phyloP scores from a whole-genome alignment of 2,329 filamentous ascomycete genomes.

The Akanthomyces dipterigenus region DNA sequence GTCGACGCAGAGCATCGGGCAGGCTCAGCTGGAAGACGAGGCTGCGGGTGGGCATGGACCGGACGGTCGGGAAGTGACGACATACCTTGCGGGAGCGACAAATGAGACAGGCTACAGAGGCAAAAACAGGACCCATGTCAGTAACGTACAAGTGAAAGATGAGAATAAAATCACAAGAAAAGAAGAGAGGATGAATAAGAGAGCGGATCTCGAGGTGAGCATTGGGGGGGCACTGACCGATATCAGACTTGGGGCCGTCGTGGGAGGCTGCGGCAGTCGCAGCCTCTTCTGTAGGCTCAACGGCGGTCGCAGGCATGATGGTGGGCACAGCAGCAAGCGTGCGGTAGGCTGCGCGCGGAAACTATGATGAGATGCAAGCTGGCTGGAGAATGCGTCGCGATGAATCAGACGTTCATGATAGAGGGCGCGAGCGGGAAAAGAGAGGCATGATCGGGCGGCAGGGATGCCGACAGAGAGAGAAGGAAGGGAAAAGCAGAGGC shows the following conservation, averaged over 20 bases:
- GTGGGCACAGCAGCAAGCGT: conserved; percentile 6
- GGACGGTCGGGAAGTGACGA: neutral
- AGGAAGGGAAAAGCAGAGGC: neutral
- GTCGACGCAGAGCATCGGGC: neutral
- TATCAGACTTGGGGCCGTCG: conserved; percentile 13
- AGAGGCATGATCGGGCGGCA: conserved; percentile 5
- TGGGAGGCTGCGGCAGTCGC: conserved; percentile 12
- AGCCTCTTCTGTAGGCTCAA: conserved; percentile 3
- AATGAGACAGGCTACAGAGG: conserved; percentile 13
- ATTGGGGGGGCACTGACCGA: conserved; percentile 12
- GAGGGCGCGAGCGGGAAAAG: neutral
- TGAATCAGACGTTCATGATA: conserved; percentile 1
- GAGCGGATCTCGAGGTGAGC: conserved; percentile 4
- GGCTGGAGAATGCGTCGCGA: neutral
- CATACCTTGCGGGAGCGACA: conserved; percentile 16
- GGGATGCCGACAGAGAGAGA: neutral
- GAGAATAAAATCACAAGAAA: neutral
- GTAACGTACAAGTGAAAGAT: neutral
- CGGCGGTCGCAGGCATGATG: conserved; percentile 14
- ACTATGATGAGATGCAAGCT: neutral
- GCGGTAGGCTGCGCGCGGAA: neutral
- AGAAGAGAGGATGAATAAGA: neutral
- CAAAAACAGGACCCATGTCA: conserved; percentile 6
- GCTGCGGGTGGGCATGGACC: neutral
- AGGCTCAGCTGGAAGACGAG: neutral